Evolutionary conservation across 495 filamentous ascomycete species (phyloP), one percentile per base, ranked within the genome.

Genomic region (Annulohypoxylon stygium): DNA sequence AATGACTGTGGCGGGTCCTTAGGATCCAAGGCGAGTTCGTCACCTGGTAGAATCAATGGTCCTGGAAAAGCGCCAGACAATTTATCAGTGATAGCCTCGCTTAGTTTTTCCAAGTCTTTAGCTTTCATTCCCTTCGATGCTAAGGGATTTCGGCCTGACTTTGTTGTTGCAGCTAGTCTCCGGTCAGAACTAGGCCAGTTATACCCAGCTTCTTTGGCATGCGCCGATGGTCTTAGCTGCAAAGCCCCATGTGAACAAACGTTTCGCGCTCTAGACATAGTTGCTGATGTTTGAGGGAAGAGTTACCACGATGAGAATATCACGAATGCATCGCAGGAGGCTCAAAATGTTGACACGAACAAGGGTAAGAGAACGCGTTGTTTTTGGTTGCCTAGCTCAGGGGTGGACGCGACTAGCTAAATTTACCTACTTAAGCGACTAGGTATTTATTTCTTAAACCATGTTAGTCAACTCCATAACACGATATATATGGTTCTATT

Each of bases 11-110:
- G 78, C 3, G 86, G 84, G 51, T 84, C 85, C 2, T 84, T 79
- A 7, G 86, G 85, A 69, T 91, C 87, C 11, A 78, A 72, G 3
- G 84, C 78, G 0, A 93, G 84, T 26, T 89, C 86, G 75, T 92
- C 90, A 6, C 80, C 80, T 1, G 90, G 90, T 0, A 93, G 79
- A 1, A 91, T 75, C 11, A 92, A 76, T 0, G 90, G 90, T 0
- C 82, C 89, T 0, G 88, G 90, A 75, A 91, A 92, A 4, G 82
- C 76, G 25, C 57, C 63, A 5, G 55, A 47, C 16, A 74, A 53
- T 11, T 73, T 61, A 34, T 18, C 54, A 7, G 68, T 50, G 3
- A 25, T 48, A 16, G 71, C 66, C 20, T 73, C 59, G 1, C 54
- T 71, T n/a, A 58, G 39, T 30, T 65, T 54, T 33, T 70, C 61